Conservation (phyloP, 345 rosid genomes). For the Brassica juncea region DNA sequence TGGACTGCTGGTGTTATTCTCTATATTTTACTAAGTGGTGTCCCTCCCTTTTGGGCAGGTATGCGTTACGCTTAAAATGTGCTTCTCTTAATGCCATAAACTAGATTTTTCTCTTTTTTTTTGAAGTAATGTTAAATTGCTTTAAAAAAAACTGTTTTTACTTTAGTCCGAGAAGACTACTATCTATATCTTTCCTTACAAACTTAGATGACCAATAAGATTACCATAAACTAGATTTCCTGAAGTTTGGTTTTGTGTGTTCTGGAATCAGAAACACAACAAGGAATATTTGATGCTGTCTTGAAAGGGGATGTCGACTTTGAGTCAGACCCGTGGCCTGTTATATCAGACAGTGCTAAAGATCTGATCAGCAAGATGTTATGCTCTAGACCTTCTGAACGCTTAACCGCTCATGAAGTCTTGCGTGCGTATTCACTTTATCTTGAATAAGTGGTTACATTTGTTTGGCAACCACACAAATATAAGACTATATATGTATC, state of each 20-base stretch:
- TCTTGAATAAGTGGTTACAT: background rate
- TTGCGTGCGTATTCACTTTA: constrained; percentile 61
- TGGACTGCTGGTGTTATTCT: constrained; percentile 99
- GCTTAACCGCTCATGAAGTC: constrained; percentile 96
- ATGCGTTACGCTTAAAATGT: background rate
- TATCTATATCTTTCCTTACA: too few species aligned
- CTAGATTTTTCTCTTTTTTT: background rate
- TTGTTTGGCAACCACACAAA: constrained; percentile 6
- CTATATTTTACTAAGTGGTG: constrained; percentile 93
- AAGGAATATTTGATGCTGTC: constrained; percentile 98
- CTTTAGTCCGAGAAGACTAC: too few species aligned
- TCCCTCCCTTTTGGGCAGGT: constrained; percentile 99
- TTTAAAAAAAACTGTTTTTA: too few species aligned
- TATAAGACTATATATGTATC: constrained; percentile 30
- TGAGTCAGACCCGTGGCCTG: constrained; percentile 95
- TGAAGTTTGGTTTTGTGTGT: constrained; percentile 26
- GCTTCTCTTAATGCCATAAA: background rate
- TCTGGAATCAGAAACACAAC: constrained; percentile 74
- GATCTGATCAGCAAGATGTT: constrained; percentile 86
- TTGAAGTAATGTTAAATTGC: too few species aligned
- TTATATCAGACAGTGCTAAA: constrained; percentile 86
- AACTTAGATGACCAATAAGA: background rate
- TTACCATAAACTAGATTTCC: background rate
- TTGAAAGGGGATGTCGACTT: constrained; percentile 93
- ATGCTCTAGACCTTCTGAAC: constrained; percentile 70